phyloP scores from a whole-genome alignment of 345 rosid species.

The Psidium guajava region DNA sequence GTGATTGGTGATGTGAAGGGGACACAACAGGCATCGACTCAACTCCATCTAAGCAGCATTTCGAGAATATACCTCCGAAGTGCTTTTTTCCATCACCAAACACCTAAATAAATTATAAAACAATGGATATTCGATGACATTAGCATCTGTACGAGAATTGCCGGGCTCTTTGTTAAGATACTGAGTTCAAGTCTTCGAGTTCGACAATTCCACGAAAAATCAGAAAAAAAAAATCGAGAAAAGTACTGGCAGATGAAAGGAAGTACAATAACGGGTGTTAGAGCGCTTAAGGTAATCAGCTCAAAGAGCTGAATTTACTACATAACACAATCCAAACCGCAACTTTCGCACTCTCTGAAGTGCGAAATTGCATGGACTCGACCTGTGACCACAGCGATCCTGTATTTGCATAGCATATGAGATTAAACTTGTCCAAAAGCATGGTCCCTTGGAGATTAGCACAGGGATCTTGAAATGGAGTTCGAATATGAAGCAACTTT shows the following conservation, averaged over 20 bases:
- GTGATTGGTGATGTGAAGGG: neutral
- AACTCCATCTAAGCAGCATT: neutral
- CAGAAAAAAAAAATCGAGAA: neutral
- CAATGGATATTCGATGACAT: neutral
- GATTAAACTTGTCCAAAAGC: neutral
- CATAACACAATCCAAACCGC: neutral
- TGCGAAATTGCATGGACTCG: neutral
- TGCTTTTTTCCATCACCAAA: neutral
- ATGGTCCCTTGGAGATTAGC: neutral
- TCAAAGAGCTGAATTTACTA: neutral
- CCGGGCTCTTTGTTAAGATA: neutral
- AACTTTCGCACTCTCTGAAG: neutral
- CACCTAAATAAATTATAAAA: neutral
- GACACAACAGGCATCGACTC: neutral
- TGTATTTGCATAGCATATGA: neutral
- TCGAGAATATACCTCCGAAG: neutral
- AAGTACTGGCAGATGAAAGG: neutral
- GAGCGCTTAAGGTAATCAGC: neutral
- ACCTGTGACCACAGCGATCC: neutral
- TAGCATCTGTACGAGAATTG: neutral
- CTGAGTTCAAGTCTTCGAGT: neutral
- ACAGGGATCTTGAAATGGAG: neutral
- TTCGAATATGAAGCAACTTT: neutral
- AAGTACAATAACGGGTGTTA: neutral
- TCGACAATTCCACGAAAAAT: neutral